Evolutionary conservation across 768 basidiomycete species (phyloP).

Genomic region (Mycena alexandri): DNA sequence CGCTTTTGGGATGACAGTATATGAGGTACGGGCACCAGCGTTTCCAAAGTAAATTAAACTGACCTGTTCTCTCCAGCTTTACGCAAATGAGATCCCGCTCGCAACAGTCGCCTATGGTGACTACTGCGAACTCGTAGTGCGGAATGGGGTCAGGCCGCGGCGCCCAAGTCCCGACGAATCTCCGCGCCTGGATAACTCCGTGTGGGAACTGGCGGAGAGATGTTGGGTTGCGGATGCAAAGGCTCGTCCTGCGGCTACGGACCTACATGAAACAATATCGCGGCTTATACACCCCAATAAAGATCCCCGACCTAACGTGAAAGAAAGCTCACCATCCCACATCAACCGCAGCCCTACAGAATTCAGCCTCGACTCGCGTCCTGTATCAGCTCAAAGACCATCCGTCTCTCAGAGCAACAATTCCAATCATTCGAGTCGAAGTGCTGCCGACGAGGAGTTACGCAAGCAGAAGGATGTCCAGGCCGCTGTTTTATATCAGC

Average conservation of each 20-base stretch:
- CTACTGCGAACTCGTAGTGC: conserved; percentile 32
- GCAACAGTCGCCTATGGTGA: conserved; percentile 31
- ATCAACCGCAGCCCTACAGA: too few relatives aligned
- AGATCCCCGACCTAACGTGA: background rate
- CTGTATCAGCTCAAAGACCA: too few relatives aligned
- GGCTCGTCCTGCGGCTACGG: conserved; percentile 35
- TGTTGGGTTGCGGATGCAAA: conserved; percentile 40
- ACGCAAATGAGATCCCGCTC: conserved; percentile 38
- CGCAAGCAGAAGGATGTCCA: too few relatives aligned
- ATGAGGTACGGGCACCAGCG: too few relatives aligned
- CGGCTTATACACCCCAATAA: background rate
- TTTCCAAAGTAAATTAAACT: too few relatives aligned
- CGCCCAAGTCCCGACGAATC: conserved; percentile 40
- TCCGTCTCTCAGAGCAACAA: too few relatives aligned
- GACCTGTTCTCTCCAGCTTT: conserved; percentile 21
- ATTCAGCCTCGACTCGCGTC: too few relatives aligned
- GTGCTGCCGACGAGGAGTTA: too few relatives aligned
- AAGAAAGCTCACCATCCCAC: too few relatives aligned
- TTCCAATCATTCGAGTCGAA: too few relatives aligned
- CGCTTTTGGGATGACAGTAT: too few relatives aligned
- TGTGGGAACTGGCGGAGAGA: conserved; percentile 40
- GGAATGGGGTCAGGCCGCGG: conserved; percentile 37
- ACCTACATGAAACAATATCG: conserved; percentile 4
- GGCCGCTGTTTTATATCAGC: too few relatives aligned
- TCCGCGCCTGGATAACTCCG: conserved; percentile 38